Percentiles rank a stretch among this genome's conserved stretches.
Conservation (phyloP, 768 basidiomycete species). For the Psilocybe sp. region DNA sequence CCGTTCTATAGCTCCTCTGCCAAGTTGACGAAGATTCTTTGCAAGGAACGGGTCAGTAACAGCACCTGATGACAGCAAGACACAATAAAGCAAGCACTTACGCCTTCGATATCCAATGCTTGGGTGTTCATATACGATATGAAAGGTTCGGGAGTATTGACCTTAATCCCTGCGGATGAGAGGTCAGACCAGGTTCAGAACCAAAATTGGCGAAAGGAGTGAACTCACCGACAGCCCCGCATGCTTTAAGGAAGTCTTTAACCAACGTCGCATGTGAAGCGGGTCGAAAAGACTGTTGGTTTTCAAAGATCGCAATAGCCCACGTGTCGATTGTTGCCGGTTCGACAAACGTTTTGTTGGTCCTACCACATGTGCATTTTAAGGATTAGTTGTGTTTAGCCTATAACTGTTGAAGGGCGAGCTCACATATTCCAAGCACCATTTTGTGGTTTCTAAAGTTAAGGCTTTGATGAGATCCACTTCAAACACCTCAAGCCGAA, state of each 20-base stretch:
- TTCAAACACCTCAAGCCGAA: neutral
- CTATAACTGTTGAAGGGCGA: conserved; percentile 6
- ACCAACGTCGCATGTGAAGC: conserved; percentile 47
- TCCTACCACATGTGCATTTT: conserved; percentile 48
- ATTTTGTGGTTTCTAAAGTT: conserved; percentile 49
- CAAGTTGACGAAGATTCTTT: conserved; percentile 47
- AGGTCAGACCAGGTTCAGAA: no score
- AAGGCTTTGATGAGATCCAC: conserved; percentile 4
- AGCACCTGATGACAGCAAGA: neutral
- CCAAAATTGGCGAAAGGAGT: conserved; percentile 13
- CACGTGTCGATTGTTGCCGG: conserved; percentile 54
- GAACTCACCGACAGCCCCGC: conserved; percentile 56
- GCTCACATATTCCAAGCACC: conserved; percentile 79
- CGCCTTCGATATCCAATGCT: conserved; percentile 41
- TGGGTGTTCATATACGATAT: no score
- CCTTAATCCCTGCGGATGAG: conserved; percentile 48
- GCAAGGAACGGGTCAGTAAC: conserved; percentile 29
- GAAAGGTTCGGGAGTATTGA: conserved; percentile 42
- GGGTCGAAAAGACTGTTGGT: conserved; percentile 46
- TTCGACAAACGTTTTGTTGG: conserved; percentile 63
- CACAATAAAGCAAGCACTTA: conserved; percentile 2
- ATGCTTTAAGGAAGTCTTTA: conserved; percentile 43
- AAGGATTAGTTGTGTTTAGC: conserved; percentile 25
- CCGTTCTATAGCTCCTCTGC: conserved; percentile 39
- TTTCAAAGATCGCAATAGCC: conserved; percentile 65